Evolutionary conservation across 2,329 filamentous ascomycete genomes (phyloP).

Genomic region (Lachnellula hyalina): DNA sequence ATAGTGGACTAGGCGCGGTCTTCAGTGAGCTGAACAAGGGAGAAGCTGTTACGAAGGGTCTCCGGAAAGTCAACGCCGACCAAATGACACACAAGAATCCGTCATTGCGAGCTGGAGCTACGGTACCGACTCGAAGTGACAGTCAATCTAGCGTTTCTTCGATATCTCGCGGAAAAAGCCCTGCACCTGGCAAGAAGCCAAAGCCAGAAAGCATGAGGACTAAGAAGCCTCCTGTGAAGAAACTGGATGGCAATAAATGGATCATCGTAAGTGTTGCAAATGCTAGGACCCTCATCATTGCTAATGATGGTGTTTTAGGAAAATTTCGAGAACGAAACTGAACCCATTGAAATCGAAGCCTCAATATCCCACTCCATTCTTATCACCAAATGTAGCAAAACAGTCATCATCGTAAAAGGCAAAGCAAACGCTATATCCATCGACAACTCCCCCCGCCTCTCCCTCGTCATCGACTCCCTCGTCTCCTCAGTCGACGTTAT

Average conservation of each 20-base stretch:
- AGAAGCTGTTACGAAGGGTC: constrained; percentile 75
- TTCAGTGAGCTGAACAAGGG: constrained; percentile 91
- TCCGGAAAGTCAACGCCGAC: constrained; percentile 90
- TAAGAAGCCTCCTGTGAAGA: constrained; percentile 75
- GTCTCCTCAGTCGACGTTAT: constrained; percentile 92
- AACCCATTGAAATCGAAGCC: constrained; percentile 76
- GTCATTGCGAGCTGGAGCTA: constrained; percentile 66
- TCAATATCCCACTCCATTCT: constrained; percentile 82
- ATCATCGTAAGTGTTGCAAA: constrained; percentile 55
- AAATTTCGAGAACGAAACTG: constrained; percentile 75
- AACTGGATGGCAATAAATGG: constrained; percentile 89
- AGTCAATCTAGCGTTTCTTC: constrained; percentile 47
- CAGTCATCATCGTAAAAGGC: constrained; percentile 80
- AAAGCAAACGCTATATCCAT: constrained; percentile 97
- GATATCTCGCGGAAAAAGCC: constrained; percentile 66
- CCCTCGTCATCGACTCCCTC: constrained; percentile 81
- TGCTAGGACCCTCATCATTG: background rate
- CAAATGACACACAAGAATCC: constrained; percentile 99
- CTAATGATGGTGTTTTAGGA: constrained; percentile 48
- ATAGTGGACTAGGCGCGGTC: constrained; percentile 73
- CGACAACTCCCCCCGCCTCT: constrained; percentile 81
- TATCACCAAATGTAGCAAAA: constrained; percentile 87
- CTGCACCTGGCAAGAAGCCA: constrained; percentile 79
- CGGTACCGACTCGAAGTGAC: constrained; percentile 56
- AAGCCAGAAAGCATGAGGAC: constrained; percentile 81